These are phyloP conservation scores for Rhodotorula sp. DNA, from an alignment of 1,284 basidiomycete species.

Conservation along the genomic window DNA sequence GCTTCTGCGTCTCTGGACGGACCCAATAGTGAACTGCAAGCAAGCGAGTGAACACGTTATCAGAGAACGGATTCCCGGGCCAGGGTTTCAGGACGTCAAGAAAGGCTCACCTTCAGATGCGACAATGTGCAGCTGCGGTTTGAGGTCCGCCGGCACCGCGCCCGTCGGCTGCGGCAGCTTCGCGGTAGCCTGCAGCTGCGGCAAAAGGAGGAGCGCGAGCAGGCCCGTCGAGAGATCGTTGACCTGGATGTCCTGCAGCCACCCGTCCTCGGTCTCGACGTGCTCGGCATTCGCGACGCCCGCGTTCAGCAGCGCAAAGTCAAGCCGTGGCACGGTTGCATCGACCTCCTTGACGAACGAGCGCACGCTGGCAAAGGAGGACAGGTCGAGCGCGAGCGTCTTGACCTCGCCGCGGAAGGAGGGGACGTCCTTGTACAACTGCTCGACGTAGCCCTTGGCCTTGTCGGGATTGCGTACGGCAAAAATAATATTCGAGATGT, in stretches of 20 bases:
- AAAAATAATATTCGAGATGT: constrained; percentile 30
- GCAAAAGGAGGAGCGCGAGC: constrained; percentile 29
- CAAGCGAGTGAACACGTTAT: too few species aligned
- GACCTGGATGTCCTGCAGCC: constrained; percentile 31
- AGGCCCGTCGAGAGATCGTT: constrained; percentile 41
- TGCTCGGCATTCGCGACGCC: constrained; percentile 13
- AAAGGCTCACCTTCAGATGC: constrained; percentile 24
- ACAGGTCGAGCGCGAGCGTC: constrained; percentile 43
- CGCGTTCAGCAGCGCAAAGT: constrained; percentile 34
- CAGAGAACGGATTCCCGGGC: too few species aligned
- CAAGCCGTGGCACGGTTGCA: constrained; percentile 24
- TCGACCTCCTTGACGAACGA: constrained; percentile 28
- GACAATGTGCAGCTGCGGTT: constrained; percentile 38
- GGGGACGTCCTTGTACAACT: constrained; percentile 3
- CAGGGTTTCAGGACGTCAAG: too few species aligned
- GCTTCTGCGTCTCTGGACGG: background rate
- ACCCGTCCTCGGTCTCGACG: constrained; percentile 24
- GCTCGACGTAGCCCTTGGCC: constrained; percentile 18
- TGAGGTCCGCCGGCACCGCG: constrained; percentile 12
- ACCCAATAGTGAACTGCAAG: constrained; percentile 35
- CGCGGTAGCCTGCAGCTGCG: constrained; percentile 31
- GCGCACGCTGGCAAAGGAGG: constrained; percentile 36
- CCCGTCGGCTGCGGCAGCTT: constrained; percentile 3
- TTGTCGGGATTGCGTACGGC: constrained; percentile 24
- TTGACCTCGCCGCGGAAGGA: constrained; percentile 14